Conservation (phyloP, 2,329 filamentous ascomycete species). For the Diaporthe humulicola region DNA sequence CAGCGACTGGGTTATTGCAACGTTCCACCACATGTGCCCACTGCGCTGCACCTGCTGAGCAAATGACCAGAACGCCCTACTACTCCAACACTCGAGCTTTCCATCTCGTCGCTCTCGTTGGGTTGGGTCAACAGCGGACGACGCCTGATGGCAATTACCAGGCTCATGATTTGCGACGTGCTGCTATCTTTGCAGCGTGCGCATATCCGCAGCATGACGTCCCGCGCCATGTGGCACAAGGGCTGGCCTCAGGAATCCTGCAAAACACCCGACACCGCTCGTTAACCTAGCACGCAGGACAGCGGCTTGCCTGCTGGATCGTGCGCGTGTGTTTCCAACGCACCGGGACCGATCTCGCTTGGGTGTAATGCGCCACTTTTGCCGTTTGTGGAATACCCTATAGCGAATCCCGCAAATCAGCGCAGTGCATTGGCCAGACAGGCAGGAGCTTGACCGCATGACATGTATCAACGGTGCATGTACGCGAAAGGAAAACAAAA, state of each 20-base stretch:
- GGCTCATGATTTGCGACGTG: not conserved
- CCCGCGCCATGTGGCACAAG: not conserved
- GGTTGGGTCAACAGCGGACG: not conserved
- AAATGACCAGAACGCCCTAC: not conserved
- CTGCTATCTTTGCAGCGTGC: not conserved
- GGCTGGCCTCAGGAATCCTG: not conserved
- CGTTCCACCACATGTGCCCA: conserved; percentile 6
- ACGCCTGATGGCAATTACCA: not conserved
- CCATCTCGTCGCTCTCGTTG: not conserved
- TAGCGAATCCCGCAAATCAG: not conserved
- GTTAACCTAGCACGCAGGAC: not conserved
- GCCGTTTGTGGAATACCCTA: not conserved
- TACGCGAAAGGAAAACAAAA: not conserved
- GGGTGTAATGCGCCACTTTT: not conserved
- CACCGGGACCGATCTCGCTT: conserved; percentile 28
- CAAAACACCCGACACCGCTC: not conserved
- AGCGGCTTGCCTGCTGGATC: conserved; percentile 13
- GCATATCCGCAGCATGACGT: not conserved
- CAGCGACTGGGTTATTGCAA: conserved; percentile 8
- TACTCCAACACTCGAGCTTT: not conserved
- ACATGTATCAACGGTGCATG: conserved; percentile 9
- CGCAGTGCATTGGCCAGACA: not conserved
- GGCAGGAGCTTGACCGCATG: conserved; percentile 17
- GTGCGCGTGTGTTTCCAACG: not conserved
- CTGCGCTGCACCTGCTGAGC: not conserved